A percentile compares a stretch with the other conserved stretches of the same genome.
Conservation (phyloP, 176 grass and related monocot genomes). For the Elaeis guineensis region DNA sequence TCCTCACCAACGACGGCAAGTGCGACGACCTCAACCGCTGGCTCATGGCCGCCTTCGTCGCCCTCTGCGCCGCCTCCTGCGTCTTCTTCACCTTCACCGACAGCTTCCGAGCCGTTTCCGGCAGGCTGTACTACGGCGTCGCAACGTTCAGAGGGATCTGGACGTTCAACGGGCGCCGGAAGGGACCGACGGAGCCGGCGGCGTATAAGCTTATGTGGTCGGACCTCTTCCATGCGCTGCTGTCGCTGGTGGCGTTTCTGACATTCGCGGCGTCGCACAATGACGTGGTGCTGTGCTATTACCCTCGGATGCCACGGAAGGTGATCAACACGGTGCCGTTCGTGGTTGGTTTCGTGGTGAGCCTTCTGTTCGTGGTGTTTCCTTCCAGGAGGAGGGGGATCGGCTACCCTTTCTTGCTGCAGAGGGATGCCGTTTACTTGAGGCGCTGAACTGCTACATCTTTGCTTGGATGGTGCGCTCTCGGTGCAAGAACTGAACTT, state of each 20-base stretch:
- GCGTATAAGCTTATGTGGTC: constrained; percentile 53
- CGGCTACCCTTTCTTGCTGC: constrained; percentile 72
- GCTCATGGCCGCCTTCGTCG: constrained; percentile 43
- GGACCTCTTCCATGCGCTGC: constrained; percentile 57
- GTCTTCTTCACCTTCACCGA: constrained; percentile 94
- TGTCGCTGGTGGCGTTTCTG: constrained; percentile 66
- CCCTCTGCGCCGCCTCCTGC: constrained; percentile 54
- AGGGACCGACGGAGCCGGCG: constrained; percentile 28
- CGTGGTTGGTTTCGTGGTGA: constrained; percentile 69
- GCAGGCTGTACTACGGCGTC: constrained; percentile 57
- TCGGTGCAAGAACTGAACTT: too few relatives aligned
- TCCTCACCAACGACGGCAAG: constrained; percentile 69
- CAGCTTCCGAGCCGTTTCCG: constrained; percentile 64
- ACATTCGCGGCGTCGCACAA: constrained; percentile 67
- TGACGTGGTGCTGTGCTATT: constrained; percentile 71
- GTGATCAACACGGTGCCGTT: constrained; percentile 62
- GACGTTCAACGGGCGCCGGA: constrained; percentile 41
- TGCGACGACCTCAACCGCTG: constrained; percentile 34
- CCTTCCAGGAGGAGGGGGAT: constrained; percentile 75
- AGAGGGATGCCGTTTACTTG: constrained; percentile 54
- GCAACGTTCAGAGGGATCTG: constrained; percentile 46
- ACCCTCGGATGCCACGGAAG: constrained; percentile 51
- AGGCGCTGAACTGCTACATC: constrained; percentile 19
- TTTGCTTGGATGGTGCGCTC: neutral
- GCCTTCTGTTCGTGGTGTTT: constrained; percentile 72